Evolutionary conservation across 2,329 filamentous ascomycete genomes (phyloP).

Genomic region (Purpureocillium takamizusanense): DNA sequence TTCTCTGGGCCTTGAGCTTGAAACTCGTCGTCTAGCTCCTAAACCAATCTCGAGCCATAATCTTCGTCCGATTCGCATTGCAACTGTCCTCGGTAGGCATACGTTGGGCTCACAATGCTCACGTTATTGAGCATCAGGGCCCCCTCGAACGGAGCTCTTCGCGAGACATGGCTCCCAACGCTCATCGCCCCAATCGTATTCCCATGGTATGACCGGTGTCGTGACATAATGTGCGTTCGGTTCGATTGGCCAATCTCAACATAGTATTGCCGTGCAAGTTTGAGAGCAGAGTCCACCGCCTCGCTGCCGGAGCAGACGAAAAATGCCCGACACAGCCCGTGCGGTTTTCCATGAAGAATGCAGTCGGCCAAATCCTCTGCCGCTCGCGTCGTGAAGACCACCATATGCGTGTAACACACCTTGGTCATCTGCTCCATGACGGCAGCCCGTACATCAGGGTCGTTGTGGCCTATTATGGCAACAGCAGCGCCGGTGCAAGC

Average conservation of each 20-base stretch:
- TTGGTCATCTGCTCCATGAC: slow-evolving; percentile 49
- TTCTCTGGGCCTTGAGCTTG: slow-evolving; percentile 29
- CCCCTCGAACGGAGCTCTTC: not conserved
- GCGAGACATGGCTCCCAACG: not conserved
- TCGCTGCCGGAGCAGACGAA: slow-evolving; percentile 23
- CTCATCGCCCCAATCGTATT: not conserved
- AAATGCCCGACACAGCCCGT: slow-evolving; percentile 25
- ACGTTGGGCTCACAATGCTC: not conserved
- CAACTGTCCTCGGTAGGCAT: not conserved
- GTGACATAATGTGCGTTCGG: slow-evolving; percentile 28
- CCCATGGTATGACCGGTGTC: slow-evolving; percentile 35
- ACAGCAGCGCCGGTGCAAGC: slow-evolving; percentile 61
- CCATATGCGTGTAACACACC: slow-evolving; percentile 33
- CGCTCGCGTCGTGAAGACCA: slow-evolving; percentile 39
- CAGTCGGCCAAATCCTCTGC: slow-evolving; percentile 24
- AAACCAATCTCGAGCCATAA: slow-evolving; percentile 23
- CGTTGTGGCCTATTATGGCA: slow-evolving; percentile 51
- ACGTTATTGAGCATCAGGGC: not conserved
- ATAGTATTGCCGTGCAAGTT: slow-evolving; percentile 39
- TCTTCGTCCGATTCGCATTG: slow-evolving; percentile 15
- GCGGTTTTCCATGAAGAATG: slow-evolving; percentile 27
- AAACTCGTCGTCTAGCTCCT: slow-evolving; percentile 34
- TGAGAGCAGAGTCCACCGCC: slow-evolving; percentile 38
- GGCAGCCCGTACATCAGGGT: slow-evolving; percentile 49
- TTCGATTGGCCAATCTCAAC: slow-evolving; percentile 27